Evolutionary conservation across 371 early-diverging fungal species (phyloP).

Genomic region (Mucor circinelloides): DNA sequence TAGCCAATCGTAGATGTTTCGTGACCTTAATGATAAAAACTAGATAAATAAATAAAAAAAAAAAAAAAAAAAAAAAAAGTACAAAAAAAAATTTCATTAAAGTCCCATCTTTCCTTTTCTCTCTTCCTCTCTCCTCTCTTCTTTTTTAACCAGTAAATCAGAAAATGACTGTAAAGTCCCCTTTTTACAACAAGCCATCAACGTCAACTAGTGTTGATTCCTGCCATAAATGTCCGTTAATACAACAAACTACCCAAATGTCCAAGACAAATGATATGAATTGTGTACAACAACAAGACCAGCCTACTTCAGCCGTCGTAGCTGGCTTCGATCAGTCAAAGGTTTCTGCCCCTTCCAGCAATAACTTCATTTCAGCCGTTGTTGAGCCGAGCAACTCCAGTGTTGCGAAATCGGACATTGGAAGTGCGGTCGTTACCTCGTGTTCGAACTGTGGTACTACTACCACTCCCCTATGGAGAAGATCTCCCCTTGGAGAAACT

Average conservation of each 20-base stretch:
- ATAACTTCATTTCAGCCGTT: slow-evolving; percentile 26
- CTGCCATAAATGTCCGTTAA: slow-evolving; percentile 53
- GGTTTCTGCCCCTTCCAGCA: slow-evolving; percentile 47
- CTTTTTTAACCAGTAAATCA: neutral
- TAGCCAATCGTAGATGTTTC: slow-evolving; percentile 9
- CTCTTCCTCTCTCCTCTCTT: slow-evolving; percentile 5
- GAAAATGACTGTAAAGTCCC: slow-evolving; percentile 54
- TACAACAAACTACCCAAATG: slow-evolving; percentile 17
- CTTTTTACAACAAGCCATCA: slow-evolving; percentile 56
- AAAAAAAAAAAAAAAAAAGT: slow-evolving; percentile 1
- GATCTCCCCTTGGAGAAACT: slow-evolving; percentile 78
- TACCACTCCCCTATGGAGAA: slow-evolving; percentile 93
- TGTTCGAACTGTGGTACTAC: slow-evolving; percentile 92
- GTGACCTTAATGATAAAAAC: neutral
- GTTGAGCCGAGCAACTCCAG: slow-evolving; percentile 61
- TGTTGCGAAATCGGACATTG: slow-evolving; percentile 59
- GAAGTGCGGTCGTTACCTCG: slow-evolving; percentile 52
- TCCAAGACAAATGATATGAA: slow-evolving; percentile 10
- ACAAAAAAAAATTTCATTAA: neutral
- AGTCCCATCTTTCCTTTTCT: neutral
- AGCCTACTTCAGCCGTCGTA: slow-evolving; percentile 35
- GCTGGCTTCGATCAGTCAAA: slow-evolving; percentile 51
- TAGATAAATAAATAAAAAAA: neutral
- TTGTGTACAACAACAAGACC: slow-evolving; percentile 32
- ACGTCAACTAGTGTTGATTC: slow-evolving; percentile 57